Conservation (phyloP, 441 rosid species). For the Theobroma grandiflorum region DNA sequence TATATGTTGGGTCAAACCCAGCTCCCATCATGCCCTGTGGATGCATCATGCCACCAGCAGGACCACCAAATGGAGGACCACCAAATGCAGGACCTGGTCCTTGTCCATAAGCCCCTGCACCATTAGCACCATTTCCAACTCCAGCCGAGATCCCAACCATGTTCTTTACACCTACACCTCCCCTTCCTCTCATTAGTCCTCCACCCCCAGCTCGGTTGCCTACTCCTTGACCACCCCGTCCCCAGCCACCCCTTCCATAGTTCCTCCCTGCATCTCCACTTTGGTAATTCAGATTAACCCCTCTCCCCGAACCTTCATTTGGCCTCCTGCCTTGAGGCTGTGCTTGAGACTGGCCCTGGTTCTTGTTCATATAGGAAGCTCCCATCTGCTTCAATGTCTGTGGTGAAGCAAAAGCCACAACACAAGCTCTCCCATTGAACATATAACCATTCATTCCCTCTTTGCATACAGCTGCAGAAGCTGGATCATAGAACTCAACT, state of each 20-base stretch:
- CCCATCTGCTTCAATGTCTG: slow-evolving; percentile 87
- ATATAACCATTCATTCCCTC: slow-evolving; percentile 87
- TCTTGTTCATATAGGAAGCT: slow-evolving; percentile 66
- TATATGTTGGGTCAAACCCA: slow-evolving; percentile 89
- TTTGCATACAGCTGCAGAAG: slow-evolving; percentile 83
- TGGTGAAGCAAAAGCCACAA: slow-evolving; percentile 96
- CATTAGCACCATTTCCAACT: slow-evolving; percentile 54
- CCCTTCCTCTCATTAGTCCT: slow-evolving; percentile 81
- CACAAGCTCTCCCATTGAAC: slow-evolving; percentile 92
- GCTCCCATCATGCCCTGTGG: slow-evolving; percentile 93
- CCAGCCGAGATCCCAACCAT: slow-evolving; percentile 58
- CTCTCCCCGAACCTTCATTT: slow-evolving; percentile 71
- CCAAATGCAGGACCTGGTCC: slow-evolving; percentile 87
- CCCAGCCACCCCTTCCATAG: slow-evolving; percentile 89
- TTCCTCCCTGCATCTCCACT: slow-evolving; percentile 85
- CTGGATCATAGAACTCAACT: slow-evolving; percentile 80
- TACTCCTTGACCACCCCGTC: slow-evolving; percentile 85
- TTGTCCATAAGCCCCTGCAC: slow-evolving; percentile 76
- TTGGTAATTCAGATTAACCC: slow-evolving; percentile 75
- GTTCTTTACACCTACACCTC: slow-evolving; percentile 71
- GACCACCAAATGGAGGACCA: slow-evolving; percentile 87
- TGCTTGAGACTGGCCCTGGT: slow-evolving; percentile 69
- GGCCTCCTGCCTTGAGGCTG: slow-evolving; percentile 74
- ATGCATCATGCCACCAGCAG: slow-evolving; percentile 75
- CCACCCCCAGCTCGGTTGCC: slow-evolving; percentile 78